These are phyloP conservation scores for Leccinum imitatum DNA, from an alignment of 768 basidiomycete species.

Conservation along the genomic window DNA sequence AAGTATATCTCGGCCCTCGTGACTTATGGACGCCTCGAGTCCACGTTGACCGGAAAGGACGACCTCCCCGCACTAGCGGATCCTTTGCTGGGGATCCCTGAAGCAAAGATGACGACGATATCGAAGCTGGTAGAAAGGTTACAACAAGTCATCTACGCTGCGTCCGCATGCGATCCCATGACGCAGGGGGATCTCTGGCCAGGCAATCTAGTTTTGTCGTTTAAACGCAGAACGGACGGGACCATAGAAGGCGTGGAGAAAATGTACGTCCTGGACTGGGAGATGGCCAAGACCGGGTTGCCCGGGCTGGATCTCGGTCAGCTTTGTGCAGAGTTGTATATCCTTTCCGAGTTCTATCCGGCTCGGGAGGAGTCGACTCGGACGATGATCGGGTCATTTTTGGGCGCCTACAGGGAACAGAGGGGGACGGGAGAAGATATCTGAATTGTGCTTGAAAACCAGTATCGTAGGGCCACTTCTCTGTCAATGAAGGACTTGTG, in stretches of 20 bases:
- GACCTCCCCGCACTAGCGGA: conserved; percentile 37
- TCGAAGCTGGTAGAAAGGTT: conserved; percentile 33
- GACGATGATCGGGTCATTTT: conserved; percentile 43
- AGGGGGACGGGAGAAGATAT: conserved; percentile 19
- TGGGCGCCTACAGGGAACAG: conserved; percentile 42
- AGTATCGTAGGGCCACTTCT: conserved; percentile 33
- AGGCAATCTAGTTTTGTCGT: conserved; percentile 57
- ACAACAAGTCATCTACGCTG: conserved; percentile 31
- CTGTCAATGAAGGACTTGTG: conserved; percentile 1
- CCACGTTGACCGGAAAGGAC: conserved; percentile 35
- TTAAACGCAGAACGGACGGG: conserved; percentile 31
- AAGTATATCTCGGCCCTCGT: conserved; percentile 40
- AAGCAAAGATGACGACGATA: conserved; percentile 37
- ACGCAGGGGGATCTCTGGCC: conserved; percentile 70
- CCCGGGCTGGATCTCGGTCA: conserved; percentile 62
- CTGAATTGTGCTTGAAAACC: conserved; percentile 23
- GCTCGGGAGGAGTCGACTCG: conserved; percentile 37
- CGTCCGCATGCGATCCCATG: conserved; percentile 29
- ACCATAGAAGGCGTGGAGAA: conserved; percentile 33
- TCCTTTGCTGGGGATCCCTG: conserved; percentile 41
- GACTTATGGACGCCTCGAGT: conserved; percentile 47
- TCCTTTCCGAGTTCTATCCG: conserved; percentile 48
- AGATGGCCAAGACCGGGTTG: conserved; percentile 56
- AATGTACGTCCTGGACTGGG: conserved; percentile 64
- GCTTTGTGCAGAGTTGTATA: conserved; percentile 59